Evolutionary conservation across 352 stramenopile species (phyloP).

Genomic region (Phytophthora melonis): DNA sequence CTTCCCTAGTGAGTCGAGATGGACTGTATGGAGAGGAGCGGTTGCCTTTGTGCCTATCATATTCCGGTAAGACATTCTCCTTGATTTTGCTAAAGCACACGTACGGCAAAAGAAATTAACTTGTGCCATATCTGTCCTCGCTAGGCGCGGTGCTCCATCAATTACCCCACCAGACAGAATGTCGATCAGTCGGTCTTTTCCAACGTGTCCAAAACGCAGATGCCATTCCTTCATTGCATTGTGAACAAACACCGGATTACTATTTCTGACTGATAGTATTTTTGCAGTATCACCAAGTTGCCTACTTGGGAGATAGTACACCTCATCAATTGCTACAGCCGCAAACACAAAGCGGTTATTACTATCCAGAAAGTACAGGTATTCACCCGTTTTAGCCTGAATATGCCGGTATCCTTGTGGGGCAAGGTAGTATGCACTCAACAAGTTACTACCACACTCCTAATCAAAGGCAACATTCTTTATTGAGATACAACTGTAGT

Average conservation of each 20-base stretch:
- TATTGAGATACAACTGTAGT: background rate
- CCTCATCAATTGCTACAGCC: conserved; percentile 27
- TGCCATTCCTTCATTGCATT: background rate
- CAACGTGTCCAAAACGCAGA: too few species aligned
- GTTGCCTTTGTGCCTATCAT: background rate
- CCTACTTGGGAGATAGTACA: conserved; percentile 17
- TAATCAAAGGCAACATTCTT: conserved; percentile 13
- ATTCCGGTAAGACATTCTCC: background rate
- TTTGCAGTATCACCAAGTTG: background rate
- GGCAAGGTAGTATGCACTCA: conserved; percentile 30
- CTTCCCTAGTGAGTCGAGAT: background rate
- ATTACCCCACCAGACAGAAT: background rate
- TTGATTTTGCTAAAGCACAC: background rate
- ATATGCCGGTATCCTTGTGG: conserved; percentile 25
- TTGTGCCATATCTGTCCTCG: background rate
- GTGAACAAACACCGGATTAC: background rate
- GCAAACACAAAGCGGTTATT: conserved; percentile 24
- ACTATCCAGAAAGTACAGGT: conserved; percentile 19
- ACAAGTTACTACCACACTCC: conserved; percentile 21
- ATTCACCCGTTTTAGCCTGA: conserved; percentile 15
- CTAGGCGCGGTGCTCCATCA: background rate
- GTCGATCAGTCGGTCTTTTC: background rate
- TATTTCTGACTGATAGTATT: background rate
- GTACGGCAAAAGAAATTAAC: background rate
- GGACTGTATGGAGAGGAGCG: background rate